These are phyloP conservation scores for Penicillium atrosanguineum DNA, from an alignment of 495 filamentous ascomycete genomes.

Conservation along the genomic window DNA sequence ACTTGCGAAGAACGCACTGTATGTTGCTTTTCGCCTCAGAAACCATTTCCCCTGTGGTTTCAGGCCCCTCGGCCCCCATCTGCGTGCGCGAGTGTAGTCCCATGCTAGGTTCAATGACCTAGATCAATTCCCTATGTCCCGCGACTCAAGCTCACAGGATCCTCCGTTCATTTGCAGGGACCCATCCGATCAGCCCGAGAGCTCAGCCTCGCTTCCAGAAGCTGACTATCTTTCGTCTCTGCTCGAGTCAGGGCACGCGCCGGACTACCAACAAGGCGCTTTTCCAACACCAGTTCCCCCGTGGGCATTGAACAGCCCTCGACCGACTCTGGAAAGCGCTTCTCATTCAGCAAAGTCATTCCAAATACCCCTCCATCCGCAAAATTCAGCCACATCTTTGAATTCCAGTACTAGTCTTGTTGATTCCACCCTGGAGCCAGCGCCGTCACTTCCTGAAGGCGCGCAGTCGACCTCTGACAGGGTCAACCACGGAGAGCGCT, in stretches of 20 bases:
- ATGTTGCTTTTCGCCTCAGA: slow-evolving; percentile 15
- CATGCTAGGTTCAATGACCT: slow-evolving; percentile 15
- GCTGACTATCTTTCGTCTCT: slow-evolving; percentile 6
- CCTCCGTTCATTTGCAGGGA: slow-evolving; percentile 17
- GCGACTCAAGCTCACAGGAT: slow-evolving; percentile 23
- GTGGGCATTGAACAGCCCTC: slow-evolving; percentile 15
- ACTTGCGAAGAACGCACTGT: slow-evolving; percentile 10
- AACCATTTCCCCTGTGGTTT: slow-evolving; percentile 11
- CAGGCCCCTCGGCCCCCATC: slow-evolving; percentile 15
- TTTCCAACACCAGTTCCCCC: slow-evolving; percentile 6
- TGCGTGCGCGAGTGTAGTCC: slow-evolving; percentile 12
- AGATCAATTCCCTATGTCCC: slow-evolving; percentile 23
- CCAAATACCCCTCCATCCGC: slow-evolving; percentile 5
- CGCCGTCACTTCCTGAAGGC: slow-evolving; percentile 6
- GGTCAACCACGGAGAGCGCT: slow-evolving; percentile 7
- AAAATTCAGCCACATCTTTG: slow-evolving; percentile 14
- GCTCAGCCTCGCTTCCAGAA: slow-evolving; percentile 11
- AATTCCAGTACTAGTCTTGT: slow-evolving; percentile 7
- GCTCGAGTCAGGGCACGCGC: slow-evolving; percentile 18
- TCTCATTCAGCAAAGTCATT: slow-evolving; percentile 9
- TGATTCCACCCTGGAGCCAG: slow-evolving; percentile 5
- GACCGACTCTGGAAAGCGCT: slow-evolving; percentile 4
- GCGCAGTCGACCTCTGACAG: slow-evolving; percentile 8
- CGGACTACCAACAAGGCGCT: slow-evolving; percentile 12
- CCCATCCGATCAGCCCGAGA: slow-evolving; percentile 8